Percentiles rank a stretch among this genome's conserved stretches.
These are phyloP conservation scores for Akanthomyces uredinophilus DNA, from an alignment of 2,329 filamentous ascomycete species.

Conservation along the genomic window DNA sequence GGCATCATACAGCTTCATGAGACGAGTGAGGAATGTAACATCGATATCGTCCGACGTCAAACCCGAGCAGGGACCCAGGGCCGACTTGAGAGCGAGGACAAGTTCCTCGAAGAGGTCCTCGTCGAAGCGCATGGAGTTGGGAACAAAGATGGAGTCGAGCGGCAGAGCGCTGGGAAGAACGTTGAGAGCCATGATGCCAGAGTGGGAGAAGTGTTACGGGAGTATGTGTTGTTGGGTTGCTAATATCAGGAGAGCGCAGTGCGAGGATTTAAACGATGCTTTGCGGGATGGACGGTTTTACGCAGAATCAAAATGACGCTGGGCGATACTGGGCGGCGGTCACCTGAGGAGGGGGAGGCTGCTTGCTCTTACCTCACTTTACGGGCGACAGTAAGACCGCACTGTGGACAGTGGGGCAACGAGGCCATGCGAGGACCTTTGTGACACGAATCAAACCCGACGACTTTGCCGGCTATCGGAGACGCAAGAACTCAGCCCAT, in stretches of 20 bases:
- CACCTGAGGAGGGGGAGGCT: slow-evolving; percentile 9
- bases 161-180: slow-evolving; percentile 15
- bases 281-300: slow-evolving; percentile 2
- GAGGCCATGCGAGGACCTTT: slow-evolving; percentile 7
- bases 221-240: slow-evolving; percentile 6
- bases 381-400: slow-evolving; percentile 10
- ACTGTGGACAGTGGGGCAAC: slow-evolving; percentile 10
- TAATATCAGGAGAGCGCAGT: background rate
- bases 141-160: slow-evolving; percentile 8
- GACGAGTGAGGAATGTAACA: slow-evolving; percentile 59
- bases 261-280: background rate
- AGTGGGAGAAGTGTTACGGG: background rate
- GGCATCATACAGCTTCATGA: slow-evolving; percentile 73
- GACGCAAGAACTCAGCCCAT: background rate
- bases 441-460: background rate
- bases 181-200: slow-evolving; percentile 16
- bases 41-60: slow-evolving; percentile 79
- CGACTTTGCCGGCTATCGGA: background rate
- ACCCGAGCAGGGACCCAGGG: slow-evolving; percentile 74
- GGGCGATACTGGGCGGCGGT: slow-evolving; percentile 3
- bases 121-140: slow-evolving; percentile 16
- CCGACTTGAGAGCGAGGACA: slow-evolving; percentile 66
- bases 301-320: background rate
- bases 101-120: slow-evolving; percentile 60
- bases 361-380: background rate